Evolutionary conservation across 2,329 filamentous ascomycete genomes (phyloP).

Genomic region (Neurospora crassa): DNA sequence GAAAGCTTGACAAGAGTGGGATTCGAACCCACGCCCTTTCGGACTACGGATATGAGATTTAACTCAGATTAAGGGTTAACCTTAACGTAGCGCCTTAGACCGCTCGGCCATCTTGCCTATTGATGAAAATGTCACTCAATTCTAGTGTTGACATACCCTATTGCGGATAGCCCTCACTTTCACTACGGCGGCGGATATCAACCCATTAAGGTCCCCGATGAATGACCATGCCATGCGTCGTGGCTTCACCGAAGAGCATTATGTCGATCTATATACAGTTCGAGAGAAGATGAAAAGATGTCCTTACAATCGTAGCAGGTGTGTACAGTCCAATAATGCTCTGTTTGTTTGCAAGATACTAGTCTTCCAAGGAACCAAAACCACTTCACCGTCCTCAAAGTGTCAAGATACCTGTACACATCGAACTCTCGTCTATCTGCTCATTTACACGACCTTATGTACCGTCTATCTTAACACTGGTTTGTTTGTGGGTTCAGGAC

Average conservation of each 20-base stretch:
- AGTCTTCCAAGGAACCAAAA: too few relatives aligned
- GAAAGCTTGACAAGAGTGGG: neutral
- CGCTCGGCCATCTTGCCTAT: neutral
- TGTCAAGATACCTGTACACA: too few relatives aligned
- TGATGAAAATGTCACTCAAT: neutral
- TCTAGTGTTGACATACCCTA: neutral
- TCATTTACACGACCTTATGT: too few relatives aligned
- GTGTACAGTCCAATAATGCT: neutral
- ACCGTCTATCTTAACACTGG: too few relatives aligned
- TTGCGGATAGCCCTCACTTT: neutral
- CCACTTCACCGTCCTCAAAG: too few relatives aligned
- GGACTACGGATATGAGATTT: neutral
- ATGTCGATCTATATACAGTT: neutral
- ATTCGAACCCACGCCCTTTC: slow-evolving; percentile 1
- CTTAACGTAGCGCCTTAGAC: neutral
- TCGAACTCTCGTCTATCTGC: too few relatives aligned
- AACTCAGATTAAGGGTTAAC: neutral
- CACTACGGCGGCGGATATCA: neutral
- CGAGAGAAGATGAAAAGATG: neutral
- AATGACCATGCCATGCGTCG: neutral
- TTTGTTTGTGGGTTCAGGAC: too few relatives aligned
- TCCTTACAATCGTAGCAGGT: neutral
- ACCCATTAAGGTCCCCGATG: neutral
- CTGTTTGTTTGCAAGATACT: too few relatives aligned
- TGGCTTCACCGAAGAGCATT: neutral